These are phyloP conservation scores for Cymodocea nodosa DNA, from an alignment of 116 monocot genomes.

Conservation along the genomic window DNA sequence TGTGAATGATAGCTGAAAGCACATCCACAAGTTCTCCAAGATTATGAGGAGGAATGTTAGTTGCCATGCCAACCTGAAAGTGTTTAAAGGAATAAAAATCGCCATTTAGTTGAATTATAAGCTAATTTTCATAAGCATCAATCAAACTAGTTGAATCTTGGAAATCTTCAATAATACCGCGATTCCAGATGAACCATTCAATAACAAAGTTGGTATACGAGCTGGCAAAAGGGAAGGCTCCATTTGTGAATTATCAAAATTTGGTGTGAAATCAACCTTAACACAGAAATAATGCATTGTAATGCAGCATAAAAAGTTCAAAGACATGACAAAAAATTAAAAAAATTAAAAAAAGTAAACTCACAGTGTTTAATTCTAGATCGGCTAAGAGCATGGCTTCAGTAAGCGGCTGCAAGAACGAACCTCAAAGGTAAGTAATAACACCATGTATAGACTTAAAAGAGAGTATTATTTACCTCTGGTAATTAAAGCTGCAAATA, in stretches of 20 bases:
- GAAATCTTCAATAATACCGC: slow-evolving; percentile 36
- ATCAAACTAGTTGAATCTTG: background rate
- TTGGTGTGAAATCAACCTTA: slow-evolving; percentile 92
- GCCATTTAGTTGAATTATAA: no score
- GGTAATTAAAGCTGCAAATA: no score
- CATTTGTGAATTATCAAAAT: slow-evolving; percentile 93
- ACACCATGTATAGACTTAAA: background rate
- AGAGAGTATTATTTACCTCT: background rate
- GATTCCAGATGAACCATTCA: slow-evolving; percentile 97
- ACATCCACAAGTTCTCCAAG: slow-evolving; percentile 91
- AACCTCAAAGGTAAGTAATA: background rate
- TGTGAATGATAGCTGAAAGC: slow-evolving; percentile 68
- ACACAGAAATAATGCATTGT: slow-evolving; percentile 4
- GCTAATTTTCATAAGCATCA: no score
- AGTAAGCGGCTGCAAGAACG: slow-evolving; percentile 52
- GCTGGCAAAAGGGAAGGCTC: slow-evolving; percentile 92
- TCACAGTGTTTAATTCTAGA: slow-evolving; percentile 77
- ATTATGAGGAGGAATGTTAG: slow-evolving; percentile 98
- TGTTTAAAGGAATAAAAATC: background rate
- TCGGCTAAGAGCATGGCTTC: slow-evolving; percentile 94
- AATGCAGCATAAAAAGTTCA: background rate
- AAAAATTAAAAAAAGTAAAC: slow-evolving; percentile 2
- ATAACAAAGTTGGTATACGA: slow-evolving; percentile 69
- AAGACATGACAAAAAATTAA: background rate
- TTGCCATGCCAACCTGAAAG: slow-evolving; percentile 95